Evolutionary conservation across 176 grass and related monocot genomes (phyloP).

Genomic region (Oryza meyeriana): DNA sequence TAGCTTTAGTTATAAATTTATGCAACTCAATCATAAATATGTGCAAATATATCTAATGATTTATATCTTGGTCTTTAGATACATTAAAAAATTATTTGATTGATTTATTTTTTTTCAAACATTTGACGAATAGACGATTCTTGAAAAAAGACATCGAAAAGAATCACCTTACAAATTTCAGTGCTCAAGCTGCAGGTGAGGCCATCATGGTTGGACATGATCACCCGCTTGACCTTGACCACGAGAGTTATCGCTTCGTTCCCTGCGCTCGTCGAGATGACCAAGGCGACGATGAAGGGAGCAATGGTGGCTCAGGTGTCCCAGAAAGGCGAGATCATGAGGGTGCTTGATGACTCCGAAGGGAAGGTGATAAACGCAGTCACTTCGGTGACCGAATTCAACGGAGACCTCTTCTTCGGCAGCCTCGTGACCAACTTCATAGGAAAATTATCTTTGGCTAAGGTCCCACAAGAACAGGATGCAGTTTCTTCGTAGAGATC

Average conservation of each 20-base stretch:
- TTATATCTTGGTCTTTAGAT: too few relatives aligned
- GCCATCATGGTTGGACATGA: slow-evolving; percentile 35
- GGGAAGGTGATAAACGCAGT: slow-evolving; percentile 57
- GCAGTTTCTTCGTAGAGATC: not conserved
- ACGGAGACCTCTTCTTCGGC: slow-evolving; percentile 61
- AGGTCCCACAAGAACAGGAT: not conserved
- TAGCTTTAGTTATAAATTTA: too few relatives aligned
- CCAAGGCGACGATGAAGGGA: not conserved
- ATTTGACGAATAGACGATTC: too few relatives aligned
- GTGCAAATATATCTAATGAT: too few relatives aligned
- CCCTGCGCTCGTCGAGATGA: slow-evolving; percentile 18
- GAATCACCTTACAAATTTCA: not conserved
- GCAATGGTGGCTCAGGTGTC: slow-evolving; percentile 64
- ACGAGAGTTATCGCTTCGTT: slow-evolving; percentile 53
- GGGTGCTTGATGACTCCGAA: slow-evolving; percentile 45
- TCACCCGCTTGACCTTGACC: slow-evolving; percentile 25
- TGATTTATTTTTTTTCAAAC: too few relatives aligned
- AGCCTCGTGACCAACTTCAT: slow-evolving; percentile 50
- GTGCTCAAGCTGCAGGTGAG: slow-evolving; percentile 19
- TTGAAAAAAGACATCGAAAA: not conserved
- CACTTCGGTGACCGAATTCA: slow-evolving; percentile 60
- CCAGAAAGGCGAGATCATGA: slow-evolving; percentile 46
- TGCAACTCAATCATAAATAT: too few relatives aligned
- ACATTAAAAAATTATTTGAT: too few relatives aligned
- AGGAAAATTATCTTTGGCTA: slow-evolving; percentile 49